A percentile compares a stretch with the other conserved stretches of the same genome.
These are phyloP conservation scores for Agaricus blazei DNA, from an alignment of 768 basidiomycete species.

Conservation along the genomic window DNA sequence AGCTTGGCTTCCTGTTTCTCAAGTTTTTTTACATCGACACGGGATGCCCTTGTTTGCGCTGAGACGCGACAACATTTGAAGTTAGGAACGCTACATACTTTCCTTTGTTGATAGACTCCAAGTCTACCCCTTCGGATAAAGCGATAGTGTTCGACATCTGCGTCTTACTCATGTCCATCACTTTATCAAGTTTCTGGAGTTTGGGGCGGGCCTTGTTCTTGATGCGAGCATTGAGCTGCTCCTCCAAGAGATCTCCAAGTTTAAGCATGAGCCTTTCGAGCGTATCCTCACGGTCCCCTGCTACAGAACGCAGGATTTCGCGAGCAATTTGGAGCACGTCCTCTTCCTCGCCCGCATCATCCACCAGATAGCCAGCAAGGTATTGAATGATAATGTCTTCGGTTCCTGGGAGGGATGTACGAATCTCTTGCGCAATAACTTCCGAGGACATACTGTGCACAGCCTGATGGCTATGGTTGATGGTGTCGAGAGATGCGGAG, in stretches of 20 bases:
- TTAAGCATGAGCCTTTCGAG: slow-evolving; percentile 64
- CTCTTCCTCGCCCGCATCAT: slow-evolving; percentile 86
- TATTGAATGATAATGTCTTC: slow-evolving; percentile 87
- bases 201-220: slow-evolving; percentile 60
- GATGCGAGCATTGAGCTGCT: slow-evolving; percentile 53
- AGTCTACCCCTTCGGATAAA: slow-evolving; percentile 77
- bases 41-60: slow-evolving; percentile 53
- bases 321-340: slow-evolving; percentile 77
- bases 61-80: slow-evolving; percentile 11
- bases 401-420: slow-evolving; percentile 62
- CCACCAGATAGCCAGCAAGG: slow-evolving; percentile 81
- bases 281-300: slow-evolving; percentile 50
- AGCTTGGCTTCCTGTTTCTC: slow-evolving; percentile 98
- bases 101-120: slow-evolving; percentile 92
- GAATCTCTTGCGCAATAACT: slow-evolving; percentile 78
- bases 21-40: slow-evolving; percentile 91
- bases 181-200: slow-evolving; percentile 74
- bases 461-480: slow-evolving; percentile 1
- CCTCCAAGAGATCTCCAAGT: slow-evolving; percentile 59
- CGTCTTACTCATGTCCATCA: slow-evolving; percentile 84
- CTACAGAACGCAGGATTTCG: slow-evolving; percentile 72
- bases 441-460: slow-evolving; percentile 51
- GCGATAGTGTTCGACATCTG: slow-evolving; percentile 78
- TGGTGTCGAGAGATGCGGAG: slow-evolving; percentile 2
- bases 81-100: slow-evolving; percentile 47